These are phyloP conservation scores for Tricholoma hemisulphureum DNA, from an alignment of 768 basidiomycete genomes.

Conservation along the genomic window DNA sequence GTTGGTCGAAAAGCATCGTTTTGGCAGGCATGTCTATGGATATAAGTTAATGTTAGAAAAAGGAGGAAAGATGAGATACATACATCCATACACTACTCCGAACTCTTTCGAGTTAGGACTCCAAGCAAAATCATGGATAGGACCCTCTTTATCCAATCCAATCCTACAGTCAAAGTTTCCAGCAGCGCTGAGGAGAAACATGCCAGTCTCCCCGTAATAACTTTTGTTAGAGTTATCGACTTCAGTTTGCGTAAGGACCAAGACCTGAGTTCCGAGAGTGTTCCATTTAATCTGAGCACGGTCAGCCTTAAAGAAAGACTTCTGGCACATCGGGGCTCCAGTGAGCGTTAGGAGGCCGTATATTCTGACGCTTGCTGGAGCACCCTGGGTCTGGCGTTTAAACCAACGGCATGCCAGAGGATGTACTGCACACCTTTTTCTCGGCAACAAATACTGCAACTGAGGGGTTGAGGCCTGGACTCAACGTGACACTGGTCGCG, in stretches of 20 bases:
- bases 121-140: constrained; percentile 96
- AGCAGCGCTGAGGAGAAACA: constrained; percentile 89
- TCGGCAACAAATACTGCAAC: constrained; percentile 93
- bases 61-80: constrained; percentile 31
- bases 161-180: constrained; percentile 94
- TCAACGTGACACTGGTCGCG: constrained; percentile 70
- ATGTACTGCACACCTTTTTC: constrained; percentile 65
- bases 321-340: constrained; percentile 71
- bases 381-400: constrained; percentile 50
- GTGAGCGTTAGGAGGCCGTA: constrained; percentile 67
- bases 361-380: constrained; percentile 84
- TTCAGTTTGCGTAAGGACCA: constrained; percentile 92
- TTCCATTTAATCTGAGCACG: constrained; percentile 96
- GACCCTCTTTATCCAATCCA: constrained; percentile 90
- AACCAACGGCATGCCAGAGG: neutral
- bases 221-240: constrained; percentile 97
- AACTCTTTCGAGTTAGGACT: constrained; percentile 97
- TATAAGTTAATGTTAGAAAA: constrained; percentile 3
- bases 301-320: constrained; percentile 96
- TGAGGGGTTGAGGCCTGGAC: constrained; percentile 82
- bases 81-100: constrained; percentile 94
- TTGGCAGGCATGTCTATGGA: constrained; percentile 90
- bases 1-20: constrained; percentile 86
- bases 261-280: constrained; percentile 84
- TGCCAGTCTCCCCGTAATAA: constrained; percentile 96